Conservation (phyloP, 2,329 filamentous ascomycete species). For the Diaporthe capsici region DNA sequence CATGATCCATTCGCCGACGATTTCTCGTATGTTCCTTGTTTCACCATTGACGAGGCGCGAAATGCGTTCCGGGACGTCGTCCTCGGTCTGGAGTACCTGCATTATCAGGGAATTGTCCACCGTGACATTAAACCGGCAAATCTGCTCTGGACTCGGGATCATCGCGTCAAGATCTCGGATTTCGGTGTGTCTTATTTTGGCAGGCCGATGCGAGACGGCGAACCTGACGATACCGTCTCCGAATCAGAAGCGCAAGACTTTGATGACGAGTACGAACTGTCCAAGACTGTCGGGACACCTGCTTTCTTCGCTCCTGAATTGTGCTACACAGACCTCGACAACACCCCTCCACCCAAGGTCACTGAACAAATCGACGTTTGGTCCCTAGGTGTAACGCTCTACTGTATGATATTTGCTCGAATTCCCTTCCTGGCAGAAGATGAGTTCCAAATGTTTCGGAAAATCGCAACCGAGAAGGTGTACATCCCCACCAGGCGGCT, state of each 20-base stretch:
- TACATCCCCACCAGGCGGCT: slow-evolving; percentile 88
- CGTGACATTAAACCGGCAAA: slow-evolving; percentile 92
- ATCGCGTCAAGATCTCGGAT: slow-evolving; percentile 96
- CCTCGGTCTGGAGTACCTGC: slow-evolving; percentile 91
- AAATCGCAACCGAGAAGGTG: slow-evolving; percentile 92
- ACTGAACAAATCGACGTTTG: slow-evolving; percentile 97
- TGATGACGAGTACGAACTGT: slow-evolving; percentile 94
- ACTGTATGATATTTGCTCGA: slow-evolving; percentile 93
- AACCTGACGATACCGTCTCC: slow-evolving; percentile 80
- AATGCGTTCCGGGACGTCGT: slow-evolving; percentile 93
- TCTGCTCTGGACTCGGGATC: slow-evolving; percentile 86
- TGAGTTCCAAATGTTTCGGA: slow-evolving; percentile 91
- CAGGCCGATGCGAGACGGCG: slow-evolving; percentile 85
- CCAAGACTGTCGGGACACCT: slow-evolving; percentile 97
- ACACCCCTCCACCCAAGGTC: slow-evolving; percentile 77
- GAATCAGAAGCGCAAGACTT: slow-evolving; percentile 89
- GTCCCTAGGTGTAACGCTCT: slow-evolving; percentile 96
- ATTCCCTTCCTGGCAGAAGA: slow-evolving; percentile 94
- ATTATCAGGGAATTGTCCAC: slow-evolving; percentile 88
- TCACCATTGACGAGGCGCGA: slow-evolving; percentile 87
- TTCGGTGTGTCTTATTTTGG: slow-evolving; percentile 99
- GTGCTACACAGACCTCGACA: slow-evolving; percentile 86
- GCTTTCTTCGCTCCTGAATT: slow-evolving; percentile 98
- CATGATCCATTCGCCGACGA: slow-evolving; percentile 85
- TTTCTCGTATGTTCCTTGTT: slow-evolving; percentile 92